Conservation (phyloP, 2,329 filamentous ascomycete species). For the Pezizomycotina sp. region DNA sequence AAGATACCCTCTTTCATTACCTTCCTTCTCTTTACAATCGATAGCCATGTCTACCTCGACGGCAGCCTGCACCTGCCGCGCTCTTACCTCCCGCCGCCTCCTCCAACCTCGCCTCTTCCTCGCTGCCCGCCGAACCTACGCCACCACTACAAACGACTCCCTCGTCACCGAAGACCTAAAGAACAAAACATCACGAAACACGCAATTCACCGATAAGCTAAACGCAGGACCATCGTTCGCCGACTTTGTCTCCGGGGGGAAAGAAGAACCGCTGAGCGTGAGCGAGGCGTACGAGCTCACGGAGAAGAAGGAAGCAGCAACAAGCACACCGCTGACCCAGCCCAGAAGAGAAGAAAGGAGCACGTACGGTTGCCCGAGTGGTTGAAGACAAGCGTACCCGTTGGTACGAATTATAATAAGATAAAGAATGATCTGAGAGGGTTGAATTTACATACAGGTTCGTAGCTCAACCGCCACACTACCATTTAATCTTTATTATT, state of each 20-base stretch:
- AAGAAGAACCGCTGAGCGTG: slow-evolving; percentile 31
- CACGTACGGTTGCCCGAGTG: slow-evolving; percentile 70
- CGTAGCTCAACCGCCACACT: no score
- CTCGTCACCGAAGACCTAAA: slow-evolving; percentile 26
- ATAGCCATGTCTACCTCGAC: no score
- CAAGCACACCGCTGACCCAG: slow-evolving; percentile 34
- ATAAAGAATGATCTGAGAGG: slow-evolving; percentile 89
- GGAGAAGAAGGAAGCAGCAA: neutral
- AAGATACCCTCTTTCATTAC: no score
- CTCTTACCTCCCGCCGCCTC: no score
- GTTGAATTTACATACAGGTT: slow-evolving; percentile 61
- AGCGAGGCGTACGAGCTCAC: slow-evolving; percentile 42
- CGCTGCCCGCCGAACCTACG: slow-evolving; percentile 28
- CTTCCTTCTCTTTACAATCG: no score
- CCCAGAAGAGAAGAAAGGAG: slow-evolving; percentile 46
- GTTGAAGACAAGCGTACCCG: slow-evolving; percentile 91
- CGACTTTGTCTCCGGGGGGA: slow-evolving; percentile 42
- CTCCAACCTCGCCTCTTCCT: slow-evolving; percentile 1
- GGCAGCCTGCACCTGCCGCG: no score
- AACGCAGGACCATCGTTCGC: slow-evolving; percentile 48
- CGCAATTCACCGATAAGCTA: slow-evolving; percentile 44
- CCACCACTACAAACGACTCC: slow-evolving; percentile 32
- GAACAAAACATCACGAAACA: slow-evolving; percentile 32
- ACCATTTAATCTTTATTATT: no score
- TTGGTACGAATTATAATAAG: slow-evolving; percentile 73